Evolutionary conservation across 2,329 filamentous ascomycete species (phyloP).

Genomic region (Capronia coronata): DNA sequence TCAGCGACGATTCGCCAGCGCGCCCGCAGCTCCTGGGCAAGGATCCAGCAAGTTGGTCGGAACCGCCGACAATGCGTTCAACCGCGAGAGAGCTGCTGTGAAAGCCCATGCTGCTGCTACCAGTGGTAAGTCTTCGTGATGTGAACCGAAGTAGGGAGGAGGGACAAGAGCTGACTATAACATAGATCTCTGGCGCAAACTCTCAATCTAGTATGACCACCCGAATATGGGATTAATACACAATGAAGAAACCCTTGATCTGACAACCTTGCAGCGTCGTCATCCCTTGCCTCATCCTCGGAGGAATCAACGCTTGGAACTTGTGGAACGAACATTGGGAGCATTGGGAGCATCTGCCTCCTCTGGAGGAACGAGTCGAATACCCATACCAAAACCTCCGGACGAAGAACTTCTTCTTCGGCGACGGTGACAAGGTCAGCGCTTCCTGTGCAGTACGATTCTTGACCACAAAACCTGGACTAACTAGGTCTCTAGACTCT

Average conservation of each 20-base stretch:
- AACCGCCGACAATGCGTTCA: slow-evolving; percentile 78
- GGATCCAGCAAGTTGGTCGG: slow-evolving; percentile 46
- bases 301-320: slow-evolving; percentile 74
- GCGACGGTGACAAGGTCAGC: slow-evolving; percentile 85
- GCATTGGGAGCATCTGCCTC: slow-evolving; percentile 78
- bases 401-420: slow-evolving; percentile 91
- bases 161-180: slow-evolving; percentile 24
- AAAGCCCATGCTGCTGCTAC: slow-evolving; percentile 83
- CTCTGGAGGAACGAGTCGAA: slow-evolving; percentile 83
- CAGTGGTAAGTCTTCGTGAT: slow-evolving; percentile 53
- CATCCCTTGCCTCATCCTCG: slow-evolving; percentile 64
- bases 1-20: slow-evolving; percentile 62
- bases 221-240: no score
- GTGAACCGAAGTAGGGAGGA: slow-evolving; percentile 8
- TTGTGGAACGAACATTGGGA: slow-evolving; percentile 97
- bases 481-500: slow-evolving; percentile 18
- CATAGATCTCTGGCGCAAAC: slow-evolving; percentile 87
- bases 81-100: slow-evolving; percentile 82
- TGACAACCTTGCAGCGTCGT: slow-evolving; percentile 55
- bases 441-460: not conserved
- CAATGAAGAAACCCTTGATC: not conserved
- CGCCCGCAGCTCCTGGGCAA: slow-evolving; percentile 35
- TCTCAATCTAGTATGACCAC: slow-evolving; percentile 79
- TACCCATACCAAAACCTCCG: slow-evolving; percentile 98
- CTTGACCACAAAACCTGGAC: not conserved